phyloP scores from a whole-genome alignment of 768 basidiomycete genomes.

The Polyporus arcularius region DNA sequence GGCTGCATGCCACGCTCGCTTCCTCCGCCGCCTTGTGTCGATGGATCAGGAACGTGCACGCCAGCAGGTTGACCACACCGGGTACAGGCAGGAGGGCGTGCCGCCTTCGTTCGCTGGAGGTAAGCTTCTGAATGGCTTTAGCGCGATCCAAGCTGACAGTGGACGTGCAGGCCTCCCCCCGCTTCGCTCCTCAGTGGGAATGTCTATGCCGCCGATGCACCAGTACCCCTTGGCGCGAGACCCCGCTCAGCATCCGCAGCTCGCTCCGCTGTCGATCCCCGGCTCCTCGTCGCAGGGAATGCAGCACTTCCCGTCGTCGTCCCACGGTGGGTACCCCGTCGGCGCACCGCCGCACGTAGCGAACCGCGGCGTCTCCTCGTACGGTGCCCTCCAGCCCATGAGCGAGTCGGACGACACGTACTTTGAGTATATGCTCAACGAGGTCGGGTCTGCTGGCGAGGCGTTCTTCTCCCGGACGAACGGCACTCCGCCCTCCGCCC shows the following conservation, averaged over 20 bases:
- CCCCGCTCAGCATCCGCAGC: neutral
- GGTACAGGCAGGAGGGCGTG: slow-evolving; percentile 1
- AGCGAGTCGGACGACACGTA: slow-evolving; percentile 8
- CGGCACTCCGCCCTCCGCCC: neutral
- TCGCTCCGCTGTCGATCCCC: slow-evolving; percentile 9
- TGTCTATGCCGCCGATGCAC: neutral
- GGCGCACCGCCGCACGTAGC: neutral
- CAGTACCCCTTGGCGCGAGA: slow-evolving; percentile 1
- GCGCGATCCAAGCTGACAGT: neutral
- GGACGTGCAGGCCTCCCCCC: slow-evolving; percentile 4
- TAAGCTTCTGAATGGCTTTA: neutral
- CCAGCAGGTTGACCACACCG: slow-evolving; percentile 25
- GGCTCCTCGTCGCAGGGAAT: neutral
- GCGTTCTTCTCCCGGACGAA: neutral
- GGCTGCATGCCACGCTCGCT: slow-evolving; percentile 78
- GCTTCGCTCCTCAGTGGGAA: neutral
- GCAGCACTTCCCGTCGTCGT: neutral
- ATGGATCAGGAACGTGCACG: slow-evolving; percentile 61
- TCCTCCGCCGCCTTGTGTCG: slow-evolving; percentile 68
- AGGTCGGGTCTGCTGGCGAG: slow-evolving; percentile 3
- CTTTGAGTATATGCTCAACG: slow-evolving; percentile 8
- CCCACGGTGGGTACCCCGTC: neutral
- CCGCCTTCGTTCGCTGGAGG: slow-evolving; percentile 8
- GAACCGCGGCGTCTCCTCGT: neutral
- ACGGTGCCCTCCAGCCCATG: neutral